A percentile compares a stretch with the other conserved stretches of the same genome.
Evolutionary conservation across 176 grass and related monocot genomes (phyloP).

Genomic region (Carex parvula): DNA sequence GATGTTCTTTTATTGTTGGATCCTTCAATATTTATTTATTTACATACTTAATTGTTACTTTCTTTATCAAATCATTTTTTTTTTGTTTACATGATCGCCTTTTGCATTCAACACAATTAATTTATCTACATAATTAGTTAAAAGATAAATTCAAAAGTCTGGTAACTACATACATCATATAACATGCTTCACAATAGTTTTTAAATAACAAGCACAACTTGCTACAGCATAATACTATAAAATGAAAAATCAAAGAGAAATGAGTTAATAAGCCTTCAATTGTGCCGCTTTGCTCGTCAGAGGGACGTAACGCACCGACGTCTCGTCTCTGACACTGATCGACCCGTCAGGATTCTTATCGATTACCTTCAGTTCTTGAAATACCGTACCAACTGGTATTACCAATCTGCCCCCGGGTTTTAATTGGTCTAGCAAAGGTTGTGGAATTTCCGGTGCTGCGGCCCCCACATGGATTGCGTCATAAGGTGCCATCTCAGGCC

Average conservation of each 20-base stretch:
- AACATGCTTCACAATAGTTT: background rate
- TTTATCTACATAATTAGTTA: background rate
- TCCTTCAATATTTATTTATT: background rate
- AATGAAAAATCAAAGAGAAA: background rate
- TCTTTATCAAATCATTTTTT: background rate
- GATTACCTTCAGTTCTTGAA: conserved; percentile 78
- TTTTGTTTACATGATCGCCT: background rate
- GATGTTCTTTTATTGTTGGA: background rate
- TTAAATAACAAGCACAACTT: background rate
- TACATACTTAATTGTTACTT: background rate
- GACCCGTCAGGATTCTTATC: conserved; percentile 63
- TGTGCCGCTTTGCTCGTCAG: conserved; percentile 59
- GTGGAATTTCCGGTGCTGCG: conserved; percentile 55
- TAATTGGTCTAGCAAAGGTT: conserved; percentile 51
- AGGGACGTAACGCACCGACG: conserved; percentile 58
- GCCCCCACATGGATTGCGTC: conserved; percentile 83
- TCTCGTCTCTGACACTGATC: conserved; percentile 43
- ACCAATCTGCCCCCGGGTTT: conserved; percentile 81
- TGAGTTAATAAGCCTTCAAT: conserved; percentile 35
- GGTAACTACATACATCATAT: conserved; percentile 21
- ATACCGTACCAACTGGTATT: conserved; percentile 56
- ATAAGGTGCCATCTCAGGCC: conserved; percentile 62
- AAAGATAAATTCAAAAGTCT: background rate
- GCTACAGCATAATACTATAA: background rate
- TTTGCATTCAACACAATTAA: background rate